Percentiles rank a stretch among this genome's conserved stretches.
Evolutionary conservation across 2,329 filamentous ascomycete genomes (phyloP).

Genomic region (Amesomyces nigricolor): DNA sequence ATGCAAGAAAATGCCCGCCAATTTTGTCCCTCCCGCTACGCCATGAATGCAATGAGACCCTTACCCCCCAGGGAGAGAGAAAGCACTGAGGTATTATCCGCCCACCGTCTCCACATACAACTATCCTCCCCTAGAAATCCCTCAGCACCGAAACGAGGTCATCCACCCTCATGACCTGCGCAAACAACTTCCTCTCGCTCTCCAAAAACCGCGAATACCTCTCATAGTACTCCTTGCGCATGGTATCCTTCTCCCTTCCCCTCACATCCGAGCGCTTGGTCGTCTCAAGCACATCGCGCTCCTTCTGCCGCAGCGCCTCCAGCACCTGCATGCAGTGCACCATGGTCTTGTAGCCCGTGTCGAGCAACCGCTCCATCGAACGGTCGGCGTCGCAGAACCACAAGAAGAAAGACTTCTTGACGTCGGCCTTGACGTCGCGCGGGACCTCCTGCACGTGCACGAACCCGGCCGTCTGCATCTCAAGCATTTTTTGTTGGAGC

Average conservation of each 20-base stretch:
- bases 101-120: background rate
- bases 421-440: conserved; percentile 71
- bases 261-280: conserved; percentile 81
- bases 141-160: conserved; percentile 76
- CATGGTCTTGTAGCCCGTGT: conserved; percentile 87
- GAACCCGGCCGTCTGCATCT: conserved; percentile 79
- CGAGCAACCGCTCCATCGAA: conserved; percentile 63
- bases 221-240: conserved; percentile 68
- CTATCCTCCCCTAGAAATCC: conserved; percentile 54
- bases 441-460: conserved; percentile 93
- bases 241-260: conserved; percentile 73
- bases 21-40: conserved; percentile 17
- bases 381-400: conserved; percentile 84
- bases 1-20: conserved; percentile 13
- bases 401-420: conserved; percentile 79
- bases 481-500: conserved; percentile 75
- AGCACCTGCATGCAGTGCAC: conserved; percentile 76
- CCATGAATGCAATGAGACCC: conserved; percentile 25
- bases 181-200: conserved; percentile 67
- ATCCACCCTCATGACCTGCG: conserved; percentile 76
- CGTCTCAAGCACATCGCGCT: conserved; percentile 69
- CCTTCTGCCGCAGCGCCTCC: conserved; percentile 65
- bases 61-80: background rate
- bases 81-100: background rate
- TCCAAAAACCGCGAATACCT: conserved; percentile 54